Base-by-base conservation (phyloP, 192 early-diverging fungal species). In the Umbelopsis vinacea region DNA sequence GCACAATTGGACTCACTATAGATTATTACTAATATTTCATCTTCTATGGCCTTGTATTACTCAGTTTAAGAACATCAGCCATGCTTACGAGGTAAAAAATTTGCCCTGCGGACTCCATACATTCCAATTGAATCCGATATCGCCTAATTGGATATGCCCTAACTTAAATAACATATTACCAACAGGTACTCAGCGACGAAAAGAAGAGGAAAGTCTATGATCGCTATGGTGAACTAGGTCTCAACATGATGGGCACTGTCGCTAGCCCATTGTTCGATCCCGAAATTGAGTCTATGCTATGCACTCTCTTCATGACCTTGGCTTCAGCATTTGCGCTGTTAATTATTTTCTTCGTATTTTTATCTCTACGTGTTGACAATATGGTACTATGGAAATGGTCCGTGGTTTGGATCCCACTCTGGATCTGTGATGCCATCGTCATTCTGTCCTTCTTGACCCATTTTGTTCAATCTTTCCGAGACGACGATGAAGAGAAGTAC, bases 151-250 rank as follows among this genome's bases (percentile, higher is more conserved):
- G 57, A 63, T 63, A 63, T 63, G 26, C 33, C 33, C 8, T 63
- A 35, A 63, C n/a, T 4, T 21, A 68, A 45, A 45, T 45, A 50
- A 15, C 48, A 50, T 9, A 6, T 50, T 50, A 15, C n/a, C 48
- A 53, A 35, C 63, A 71, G 33, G 73, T 89, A 10, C 82, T 90
- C 38, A 79, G 86, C 19, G 92, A 94, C 75, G 84, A 86, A 43
- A 91, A 96, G 73, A 94, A 93, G 72, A 88, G 96, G 15, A 74
- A 89, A 33, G 88, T 99, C 21, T 99, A 96, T 80, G 95, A 97
- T 83, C 89, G 90, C 73, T 96, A 97, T 78, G 92, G 92, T 54
- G 89, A 90, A 69, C 84, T 90, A 69, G 92, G 92, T 35, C 77
- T 94, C 2, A 81, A 88, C 47, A 94, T 94, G 92, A 84, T 91